Evolutionary conservation across 2,329 filamentous ascomycete genomes (phyloP).

Genomic region (Pseudovirgaria hyperparasitica): DNA sequence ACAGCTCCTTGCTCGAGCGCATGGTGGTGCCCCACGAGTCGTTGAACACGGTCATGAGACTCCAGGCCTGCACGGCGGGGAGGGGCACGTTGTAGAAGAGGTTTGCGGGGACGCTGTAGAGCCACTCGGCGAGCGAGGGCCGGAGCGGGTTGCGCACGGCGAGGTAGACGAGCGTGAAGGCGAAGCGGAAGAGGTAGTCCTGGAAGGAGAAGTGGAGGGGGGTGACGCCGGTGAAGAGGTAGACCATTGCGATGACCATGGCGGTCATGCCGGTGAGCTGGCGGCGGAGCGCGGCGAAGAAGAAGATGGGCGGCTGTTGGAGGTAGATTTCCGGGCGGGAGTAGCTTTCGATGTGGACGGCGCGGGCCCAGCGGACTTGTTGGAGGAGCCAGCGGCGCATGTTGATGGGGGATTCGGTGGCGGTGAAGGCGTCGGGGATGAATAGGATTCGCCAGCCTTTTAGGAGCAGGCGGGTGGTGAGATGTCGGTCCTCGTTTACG

Average conservation of each 20-base stretch:
- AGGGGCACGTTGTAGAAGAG: conserved; percentile 23
- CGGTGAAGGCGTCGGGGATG: conserved; percentile 19
- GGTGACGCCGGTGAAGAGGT: conserved; percentile 16
- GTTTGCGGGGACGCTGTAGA: conserved; percentile 9
- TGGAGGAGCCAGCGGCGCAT: conserved; percentile 23
- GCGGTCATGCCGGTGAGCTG: conserved; percentile 17
- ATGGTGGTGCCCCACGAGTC: conserved; percentile 24
- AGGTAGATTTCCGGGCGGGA: conserved; percentile 22
- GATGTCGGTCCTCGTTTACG: conserved; percentile 27
- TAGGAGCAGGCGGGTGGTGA: conserved; percentile 23
- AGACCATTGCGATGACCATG: conserved; percentile 15
- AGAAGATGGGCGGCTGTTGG: conserved; percentile 20
- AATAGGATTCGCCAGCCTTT: conserved; percentile 22
- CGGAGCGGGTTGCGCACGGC: conserved; percentile 12
- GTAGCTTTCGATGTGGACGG: conserved; percentile 24
- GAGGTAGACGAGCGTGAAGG: conserved; percentile 12
- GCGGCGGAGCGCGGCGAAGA: conserved; percentile 20
- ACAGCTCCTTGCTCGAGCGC: conserved; percentile 16
- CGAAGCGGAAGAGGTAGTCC: conserved; percentile 13
- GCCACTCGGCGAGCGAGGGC: conserved; percentile 7
- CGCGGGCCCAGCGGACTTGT: conserved; percentile 25
- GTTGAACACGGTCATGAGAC: conserved; percentile 19
- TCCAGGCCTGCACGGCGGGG: conserved; percentile 24
- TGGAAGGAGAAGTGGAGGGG: conserved; percentile 14
- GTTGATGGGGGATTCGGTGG: conserved; percentile 25